Percentiles rank a stretch among this genome's conserved stretches.
These are phyloP conservation scores for Xylariaceae sp. DNA, from an alignment of 2,329 filamentous ascomycete species.

Conservation along the genomic window DNA sequence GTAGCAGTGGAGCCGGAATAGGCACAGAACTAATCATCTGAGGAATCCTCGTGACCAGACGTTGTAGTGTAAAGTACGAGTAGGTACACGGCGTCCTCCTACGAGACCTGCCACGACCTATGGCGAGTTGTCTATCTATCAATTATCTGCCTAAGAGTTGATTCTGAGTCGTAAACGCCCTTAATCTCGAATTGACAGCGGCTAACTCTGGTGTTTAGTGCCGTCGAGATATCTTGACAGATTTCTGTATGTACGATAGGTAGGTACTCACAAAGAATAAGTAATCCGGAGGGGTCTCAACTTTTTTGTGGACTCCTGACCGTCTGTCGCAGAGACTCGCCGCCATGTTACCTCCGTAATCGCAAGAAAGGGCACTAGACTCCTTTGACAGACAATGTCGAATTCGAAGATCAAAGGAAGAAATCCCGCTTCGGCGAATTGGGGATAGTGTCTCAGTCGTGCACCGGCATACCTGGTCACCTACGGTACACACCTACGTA, in stretches of 20 bases:
- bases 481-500: too few species aligned
- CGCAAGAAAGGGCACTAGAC: background rate
- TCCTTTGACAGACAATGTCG: background rate
- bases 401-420: background rate
- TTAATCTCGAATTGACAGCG: too few species aligned
- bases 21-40: slow-evolving; percentile 13
- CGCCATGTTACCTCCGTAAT: background rate
- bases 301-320: background rate
- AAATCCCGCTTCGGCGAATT: background rate
- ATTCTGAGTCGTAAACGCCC: too few species aligned
- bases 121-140: background rate
- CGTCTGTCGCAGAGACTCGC: background rate
- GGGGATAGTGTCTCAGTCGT: background rate
- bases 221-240: too few species aligned
- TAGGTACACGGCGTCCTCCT: background rate
- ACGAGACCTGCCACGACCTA: background rate
- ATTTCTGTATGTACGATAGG: too few species aligned
- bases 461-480: too few species aligned
- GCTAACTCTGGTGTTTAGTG: too few species aligned
- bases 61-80: too few species aligned
- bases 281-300: background rate
- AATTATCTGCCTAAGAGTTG: too few species aligned
- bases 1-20: slow-evolving; percentile 10
- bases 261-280: too few species aligned
- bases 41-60: slow-evolving; percentile 19